phyloP scores from a whole-genome alignment of 495 filamentous ascomycete species.

The Trichocladium uniseriatum region DNA sequence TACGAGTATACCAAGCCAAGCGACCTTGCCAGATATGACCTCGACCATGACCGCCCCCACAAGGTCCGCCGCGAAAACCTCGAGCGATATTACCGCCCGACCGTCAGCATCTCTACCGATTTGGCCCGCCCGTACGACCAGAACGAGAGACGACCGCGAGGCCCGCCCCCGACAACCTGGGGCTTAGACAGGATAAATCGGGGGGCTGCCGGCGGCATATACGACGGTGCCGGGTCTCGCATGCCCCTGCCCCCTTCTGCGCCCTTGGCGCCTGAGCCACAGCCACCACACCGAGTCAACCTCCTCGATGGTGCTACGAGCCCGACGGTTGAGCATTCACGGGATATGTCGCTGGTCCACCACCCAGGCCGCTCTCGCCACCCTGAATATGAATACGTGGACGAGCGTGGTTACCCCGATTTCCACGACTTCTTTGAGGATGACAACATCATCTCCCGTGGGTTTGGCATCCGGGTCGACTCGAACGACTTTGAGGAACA shows the following conservation, averaged over 20 bases:
- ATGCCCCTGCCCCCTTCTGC: conserved; percentile 35
- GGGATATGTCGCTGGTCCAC: conserved; percentile 42
- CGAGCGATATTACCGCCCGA: conserved; percentile 52
- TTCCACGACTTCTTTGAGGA: conserved; percentile 31
- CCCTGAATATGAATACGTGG: conserved; percentile 35
- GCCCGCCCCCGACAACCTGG: conserved; percentile 53
- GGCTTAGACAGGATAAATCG: conserved; percentile 52
- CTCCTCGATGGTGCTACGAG: conserved; percentile 26
- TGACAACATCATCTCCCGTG: conserved; percentile 29
- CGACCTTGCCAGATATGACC: conserved; percentile 59
- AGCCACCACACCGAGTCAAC: conserved; percentile 23
- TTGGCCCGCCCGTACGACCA: conserved; percentile 34
- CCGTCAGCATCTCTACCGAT: conserved; percentile 54
- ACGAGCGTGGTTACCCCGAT: conserved; percentile 26
- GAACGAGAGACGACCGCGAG: conserved; percentile 34
- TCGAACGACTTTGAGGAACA: conserved; percentile 22
- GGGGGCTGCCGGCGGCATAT: conserved; percentile 27
- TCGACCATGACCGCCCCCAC: conserved; percentile 38
- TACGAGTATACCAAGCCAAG: conserved; percentile 65
- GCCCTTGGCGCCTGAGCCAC: conserved; percentile 29
- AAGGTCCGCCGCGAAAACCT: conserved; percentile 42
- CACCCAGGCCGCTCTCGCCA: conserved; percentile 25
- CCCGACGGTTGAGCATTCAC: conserved; percentile 25
- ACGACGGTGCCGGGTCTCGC: conserved; percentile 36
- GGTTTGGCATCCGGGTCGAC: conserved; percentile 39